Base-by-base conservation (phyloP, 176 grass and related monocot genomes). In the Miscanthus lutarioriparius region DNA sequence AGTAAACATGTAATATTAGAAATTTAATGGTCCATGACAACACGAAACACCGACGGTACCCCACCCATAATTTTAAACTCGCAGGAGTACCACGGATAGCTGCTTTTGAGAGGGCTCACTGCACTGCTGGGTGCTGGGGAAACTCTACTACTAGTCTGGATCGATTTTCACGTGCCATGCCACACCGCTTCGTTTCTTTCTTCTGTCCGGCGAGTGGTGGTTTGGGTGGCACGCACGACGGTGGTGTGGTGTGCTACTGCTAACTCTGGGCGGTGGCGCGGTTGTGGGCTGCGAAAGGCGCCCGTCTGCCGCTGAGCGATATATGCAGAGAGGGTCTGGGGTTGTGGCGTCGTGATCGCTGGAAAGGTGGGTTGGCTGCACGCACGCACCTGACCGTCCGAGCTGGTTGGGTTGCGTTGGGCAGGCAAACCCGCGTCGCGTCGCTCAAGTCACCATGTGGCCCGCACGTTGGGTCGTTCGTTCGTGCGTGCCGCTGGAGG, bases 271-370 rank as follows among this genome's bases (percentile, higher is more conserved):
- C 39, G 81, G 49, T 64, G 76, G 3, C 17, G 41, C 11, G 75
- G 84, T 37, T 45, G 85, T 75, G 78, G 37, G 19, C 20, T 16
- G 59, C 66, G 65, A 67, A 80, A 14, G 40, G 19, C 22, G 38
- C 22, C 22, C 10, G 35, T 35, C 26, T n/a, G 37, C 59, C 30
- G 69, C 64, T 14, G 56, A 40, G 3, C 11, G 23, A 25, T 26
- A 35, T 28, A 35, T 35, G 33, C 6, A 56, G 40, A 70, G 43
- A 22, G 16, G 2, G n/a, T n/a, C 1, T 4, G 81, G 11, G 10
- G 81, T 45, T 82, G 83, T 27, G 67, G 54, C n/a, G 28, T 83
- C 88, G 74, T 79, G 67, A 68, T 87, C 84, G 80, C 67, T 62
- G 61, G 88, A 83, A 83, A 79, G 67, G 74, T 67, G 28, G 67